These are phyloP conservation scores for Globisporangium echinulatum DNA, from an alignment of 352 stramenopile species.

Conservation along the genomic window DNA sequence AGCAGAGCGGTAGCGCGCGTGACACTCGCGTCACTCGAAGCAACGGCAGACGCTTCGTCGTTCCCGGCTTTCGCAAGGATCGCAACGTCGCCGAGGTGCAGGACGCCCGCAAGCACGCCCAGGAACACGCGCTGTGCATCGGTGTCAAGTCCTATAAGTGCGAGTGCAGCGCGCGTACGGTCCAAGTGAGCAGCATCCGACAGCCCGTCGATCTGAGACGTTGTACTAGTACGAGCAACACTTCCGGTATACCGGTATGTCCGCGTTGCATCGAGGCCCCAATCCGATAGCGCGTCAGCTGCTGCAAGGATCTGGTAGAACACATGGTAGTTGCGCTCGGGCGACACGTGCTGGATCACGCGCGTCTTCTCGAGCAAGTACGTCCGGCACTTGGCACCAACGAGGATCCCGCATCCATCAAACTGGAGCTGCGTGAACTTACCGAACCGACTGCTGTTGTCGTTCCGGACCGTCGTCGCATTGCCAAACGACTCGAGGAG, in stretches of 20 bases:
- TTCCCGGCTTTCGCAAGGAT: slow-evolving; percentile 72
- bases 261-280: slow-evolving; percentile 41
- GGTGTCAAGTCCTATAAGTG: slow-evolving; percentile 51
- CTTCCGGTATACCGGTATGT: slow-evolving; percentile 57
- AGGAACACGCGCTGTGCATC: slow-evolving; percentile 59
- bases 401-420: slow-evolving; percentile 55
- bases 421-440: slow-evolving; percentile 62
- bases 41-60: slow-evolving; percentile 66
- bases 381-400: slow-evolving; percentile 92
- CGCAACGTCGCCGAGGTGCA: slow-evolving; percentile 95
- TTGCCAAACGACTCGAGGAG: slow-evolving; percentile 84
- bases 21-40: slow-evolving; percentile 23
- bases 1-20: slow-evolving; percentile 44
- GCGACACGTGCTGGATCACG: slow-evolving; percentile 90
- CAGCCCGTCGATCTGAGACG: slow-evolving; percentile 63
- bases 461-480: slow-evolving; percentile 44
- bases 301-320: slow-evolving; percentile 85
- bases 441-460: slow-evolving; percentile 43
- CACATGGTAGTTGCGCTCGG: slow-evolving; percentile 96
- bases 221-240: slow-evolving; percentile 20
- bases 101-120: slow-evolving; percentile 82
- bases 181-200: slow-evolving; percentile 70
- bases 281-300: slow-evolving; percentile 2
- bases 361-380: slow-evolving; percentile 97
- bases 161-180: slow-evolving; percentile 53